These are phyloP conservation scores for Rosa rugosa DNA, from an alignment of 306 rosid species.

Conservation along the genomic window DNA sequence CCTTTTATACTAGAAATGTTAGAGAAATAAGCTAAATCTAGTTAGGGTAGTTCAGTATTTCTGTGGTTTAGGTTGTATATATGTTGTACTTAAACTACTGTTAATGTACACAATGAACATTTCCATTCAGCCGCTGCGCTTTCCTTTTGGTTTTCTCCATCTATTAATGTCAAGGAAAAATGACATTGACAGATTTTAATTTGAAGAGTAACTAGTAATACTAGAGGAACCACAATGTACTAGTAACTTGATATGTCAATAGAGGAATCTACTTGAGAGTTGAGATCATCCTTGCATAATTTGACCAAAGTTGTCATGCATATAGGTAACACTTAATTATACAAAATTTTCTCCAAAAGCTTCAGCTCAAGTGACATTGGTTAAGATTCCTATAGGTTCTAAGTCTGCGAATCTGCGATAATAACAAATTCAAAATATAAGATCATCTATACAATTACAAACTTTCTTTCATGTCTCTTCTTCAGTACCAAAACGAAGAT, in stretches of 20 bases:
- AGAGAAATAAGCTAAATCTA: no score
- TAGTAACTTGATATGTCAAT: not conserved
- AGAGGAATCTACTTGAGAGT: not conserved
- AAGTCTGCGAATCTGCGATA: not conserved
- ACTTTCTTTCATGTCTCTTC: not conserved
- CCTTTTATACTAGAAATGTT: no score
- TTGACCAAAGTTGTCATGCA: not conserved
- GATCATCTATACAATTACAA: not conserved
- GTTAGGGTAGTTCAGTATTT: no score
- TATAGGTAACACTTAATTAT: not conserved
- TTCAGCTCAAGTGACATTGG: not conserved
- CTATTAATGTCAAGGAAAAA: no score
- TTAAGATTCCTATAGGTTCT: not conserved
- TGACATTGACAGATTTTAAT: no score
- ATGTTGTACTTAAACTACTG: no score
- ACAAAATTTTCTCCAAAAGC: not conserved
- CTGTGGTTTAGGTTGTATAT: no score
- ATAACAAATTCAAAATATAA: not conserved
- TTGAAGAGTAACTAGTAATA: no score
- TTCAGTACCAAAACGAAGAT: conserved; percentile 49
- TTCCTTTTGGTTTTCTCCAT: no score
- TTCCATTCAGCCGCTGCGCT: no score
- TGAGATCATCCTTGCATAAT: not conserved
- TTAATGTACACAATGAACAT: no score
- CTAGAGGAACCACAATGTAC: not conserved